phyloP scores from a whole-genome alignment of 305 asterid species.

The Solanum hybrid region DNA sequence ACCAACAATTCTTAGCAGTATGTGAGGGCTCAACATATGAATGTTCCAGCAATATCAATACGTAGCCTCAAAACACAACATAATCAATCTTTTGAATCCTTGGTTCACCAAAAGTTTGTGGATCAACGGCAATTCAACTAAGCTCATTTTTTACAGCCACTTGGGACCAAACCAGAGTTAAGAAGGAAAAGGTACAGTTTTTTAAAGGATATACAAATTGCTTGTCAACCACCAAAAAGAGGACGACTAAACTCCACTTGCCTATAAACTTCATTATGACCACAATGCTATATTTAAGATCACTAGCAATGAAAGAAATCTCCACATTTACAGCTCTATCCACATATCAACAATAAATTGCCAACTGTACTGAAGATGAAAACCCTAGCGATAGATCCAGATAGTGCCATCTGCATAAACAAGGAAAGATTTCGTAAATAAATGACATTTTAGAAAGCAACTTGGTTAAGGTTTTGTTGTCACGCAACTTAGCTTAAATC shows the following conservation, averaged over 20 bases:
- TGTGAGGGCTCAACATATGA: neutral
- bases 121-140: neutral
- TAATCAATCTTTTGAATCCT: neutral
- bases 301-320: neutral
- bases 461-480: neutral
- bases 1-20: neutral
- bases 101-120: neutral
- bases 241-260: neutral
- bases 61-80: neutral
- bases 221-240: neutral
- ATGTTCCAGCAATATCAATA: neutral
- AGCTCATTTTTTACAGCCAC: neutral
- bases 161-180: neutral
- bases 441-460: neutral
- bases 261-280: neutral
- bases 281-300: neutral
- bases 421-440: neutral
- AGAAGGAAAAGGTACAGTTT: too few species aligned
- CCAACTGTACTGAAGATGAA: neutral
- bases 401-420: neutral
- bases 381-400: neutral
- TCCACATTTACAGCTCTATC: neutral
- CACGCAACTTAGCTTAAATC: neutral
- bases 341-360: neutral
- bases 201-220: neutral